Base-by-base conservation (phyloP, 305 asterid species). In the Fraxinus baroniana region DNA sequence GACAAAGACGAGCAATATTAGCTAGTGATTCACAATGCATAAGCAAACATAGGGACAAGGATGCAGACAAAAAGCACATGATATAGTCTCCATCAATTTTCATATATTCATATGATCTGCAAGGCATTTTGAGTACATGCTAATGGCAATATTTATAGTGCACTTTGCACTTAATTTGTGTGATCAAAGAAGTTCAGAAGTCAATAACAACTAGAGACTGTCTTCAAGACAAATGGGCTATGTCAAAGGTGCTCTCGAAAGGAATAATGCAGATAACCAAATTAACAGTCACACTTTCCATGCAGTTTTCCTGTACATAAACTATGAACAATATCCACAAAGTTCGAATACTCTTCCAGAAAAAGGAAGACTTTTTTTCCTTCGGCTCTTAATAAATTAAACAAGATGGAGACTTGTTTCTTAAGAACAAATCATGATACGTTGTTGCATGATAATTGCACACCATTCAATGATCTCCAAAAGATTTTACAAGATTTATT, bases 21-120 rank as follows among this genome's bases (percentile, higher is more conserved):
- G 78, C 74, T 76, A 82, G 44, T 26, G 35, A 70, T 35, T 64
- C 73, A 76, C 76, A 18, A 60, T 74, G 33, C 70, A 80, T 35
- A 62, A 62, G 80, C 28, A 78, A 78, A 72, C 37, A 81, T 30
- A 76, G 26, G 62, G 79, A 26, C 57, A 68, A 22, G 62, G 71
- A 30, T 13, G 26, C 24, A 35, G 57, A 66, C 18, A 68, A 74
- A 32, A 79, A 17, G n/a, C 33, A 64, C 22, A 20, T 9, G 60
- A 66, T 74, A 73, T 22, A 17, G 9, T 7, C 32, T n/a, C 35
- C 62, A 78, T 35, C 37, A 76, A 2, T 20, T 36, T 15, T 26
- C 55, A 15, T 22, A 30, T 12, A 55, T 49, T 55, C 49, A 6
- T 35, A 32, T 12, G 36, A 66, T 4, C 46, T 18, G 73, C 57